A percentile compares a stretch with the other conserved stretches of the same genome.
phyloP scores from a whole-genome alignment of 2,329 filamentous ascomycete species.

The Fusarium tupiense region DNA sequence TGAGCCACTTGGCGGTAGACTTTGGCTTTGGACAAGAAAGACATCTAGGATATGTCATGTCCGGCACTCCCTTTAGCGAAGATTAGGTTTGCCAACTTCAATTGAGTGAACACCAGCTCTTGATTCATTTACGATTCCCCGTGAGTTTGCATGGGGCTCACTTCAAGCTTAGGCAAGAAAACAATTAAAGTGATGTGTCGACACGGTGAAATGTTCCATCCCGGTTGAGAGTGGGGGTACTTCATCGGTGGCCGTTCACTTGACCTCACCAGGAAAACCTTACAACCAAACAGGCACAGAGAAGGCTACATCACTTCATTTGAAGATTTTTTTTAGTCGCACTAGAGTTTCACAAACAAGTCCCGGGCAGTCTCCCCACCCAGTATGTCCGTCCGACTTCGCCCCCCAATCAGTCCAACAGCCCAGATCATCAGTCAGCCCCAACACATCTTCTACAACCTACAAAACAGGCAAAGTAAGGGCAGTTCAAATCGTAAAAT shows the following conservation, averaged over 20 bases:
- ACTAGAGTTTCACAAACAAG: neutral
- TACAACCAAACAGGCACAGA: rapidly evolving
- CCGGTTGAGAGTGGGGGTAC: no score
- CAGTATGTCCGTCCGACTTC: no score
- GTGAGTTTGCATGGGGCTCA: no score
- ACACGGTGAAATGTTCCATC: no score
- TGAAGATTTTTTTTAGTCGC: no score
- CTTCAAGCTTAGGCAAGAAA: no score
- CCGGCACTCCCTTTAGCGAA: no score
- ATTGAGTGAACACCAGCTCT: no score
- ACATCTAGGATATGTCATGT: neutral
- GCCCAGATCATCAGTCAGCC: rapidly evolving
- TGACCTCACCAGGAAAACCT: neutral
- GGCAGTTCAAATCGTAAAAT: rapidly evolving
- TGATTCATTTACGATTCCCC: no score
- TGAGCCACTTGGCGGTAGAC: neutral
- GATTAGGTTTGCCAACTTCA: no score
- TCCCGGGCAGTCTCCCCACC: rapidly evolving
- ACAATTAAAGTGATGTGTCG: no score
- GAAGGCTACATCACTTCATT: rapidly evolving
- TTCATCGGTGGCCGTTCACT: neutral
- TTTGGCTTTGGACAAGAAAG: neutral
- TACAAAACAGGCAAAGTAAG: rapidly evolving
- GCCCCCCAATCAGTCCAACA: neutral
- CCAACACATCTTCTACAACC: neutral